phyloP scores from a whole-genome alignment of 108 stramenopile species.

The Nitzschia palea region DNA sequence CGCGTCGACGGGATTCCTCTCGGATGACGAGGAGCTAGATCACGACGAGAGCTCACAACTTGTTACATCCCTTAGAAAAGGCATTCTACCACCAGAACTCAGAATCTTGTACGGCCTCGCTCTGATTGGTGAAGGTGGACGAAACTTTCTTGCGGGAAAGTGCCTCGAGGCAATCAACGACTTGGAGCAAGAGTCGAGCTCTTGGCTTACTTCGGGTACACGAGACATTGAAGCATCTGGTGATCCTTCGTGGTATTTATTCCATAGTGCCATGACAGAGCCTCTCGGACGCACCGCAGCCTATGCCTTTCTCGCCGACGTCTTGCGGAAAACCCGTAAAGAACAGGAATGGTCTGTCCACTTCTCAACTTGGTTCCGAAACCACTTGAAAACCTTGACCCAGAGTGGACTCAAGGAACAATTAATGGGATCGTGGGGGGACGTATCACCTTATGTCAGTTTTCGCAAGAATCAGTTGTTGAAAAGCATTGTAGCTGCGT shows the following conservation, averaged over 20 bases:
- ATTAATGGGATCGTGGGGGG: constrained; percentile 5
- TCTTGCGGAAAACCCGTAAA: constrained; percentile 42
- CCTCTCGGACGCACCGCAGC: constrained; percentile 48
- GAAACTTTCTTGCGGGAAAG: constrained; percentile 65
- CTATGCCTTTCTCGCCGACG: constrained; percentile 60
- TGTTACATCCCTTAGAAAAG: constrained; percentile 48
- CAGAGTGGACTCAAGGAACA: constrained; percentile 20
- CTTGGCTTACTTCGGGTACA: constrained; percentile 24
- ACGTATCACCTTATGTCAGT: constrained; percentile 15
- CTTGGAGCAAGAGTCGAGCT: constrained; percentile 33
- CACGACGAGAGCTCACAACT: constrained; percentile 25
- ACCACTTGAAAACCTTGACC: constrained; percentile 18
- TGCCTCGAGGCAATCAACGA: constrained; percentile 50
- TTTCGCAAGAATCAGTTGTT: constrained; percentile 38
- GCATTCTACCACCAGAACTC: constrained; percentile 66
- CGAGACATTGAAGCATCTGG: constrained; percentile 7
- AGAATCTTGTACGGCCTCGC: constrained; percentile 56
- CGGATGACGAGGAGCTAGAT: constrained; percentile 53
- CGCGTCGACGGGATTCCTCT: constrained; percentile 35
- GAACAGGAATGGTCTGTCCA: constrained; percentile 38
- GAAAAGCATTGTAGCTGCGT: constrained; percentile 24
- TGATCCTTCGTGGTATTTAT: constrained; percentile 50
- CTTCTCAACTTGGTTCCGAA: constrained; percentile 27
- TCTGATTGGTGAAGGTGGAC: constrained; percentile 64
- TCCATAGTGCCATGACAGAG: constrained; percentile 46